phyloP scores from a whole-genome alignment of 805 yeast genomes.

The Starmerella sirachaensis region DNA sequence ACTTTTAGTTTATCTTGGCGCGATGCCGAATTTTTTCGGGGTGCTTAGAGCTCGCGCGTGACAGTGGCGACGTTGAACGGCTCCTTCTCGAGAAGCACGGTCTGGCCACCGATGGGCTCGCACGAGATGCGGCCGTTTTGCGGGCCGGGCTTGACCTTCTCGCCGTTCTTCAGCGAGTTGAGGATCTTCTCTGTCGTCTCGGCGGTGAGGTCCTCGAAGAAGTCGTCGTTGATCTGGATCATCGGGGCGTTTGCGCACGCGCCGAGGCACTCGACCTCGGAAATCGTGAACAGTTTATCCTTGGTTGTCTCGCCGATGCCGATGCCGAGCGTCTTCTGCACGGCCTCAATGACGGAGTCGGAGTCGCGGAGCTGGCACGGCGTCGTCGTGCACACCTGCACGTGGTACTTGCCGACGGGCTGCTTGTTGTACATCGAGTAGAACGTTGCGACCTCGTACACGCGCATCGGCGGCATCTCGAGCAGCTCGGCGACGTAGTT shows the following conservation, averaged over 20 bases:
- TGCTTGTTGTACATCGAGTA: constrained; percentile 81
- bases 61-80: constrained; percentile 58
- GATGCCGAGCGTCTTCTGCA: constrained; percentile 46
- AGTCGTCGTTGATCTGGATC: constrained; percentile 75
- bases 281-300: constrained; percentile 66
- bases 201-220: constrained; percentile 66
- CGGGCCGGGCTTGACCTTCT: constrained; percentile 55
- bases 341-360: constrained; percentile 64
- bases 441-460: constrained; percentile 83
- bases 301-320: constrained; percentile 67
- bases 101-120: constrained; percentile 65
- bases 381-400: constrained; percentile 81
- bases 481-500: constrained; percentile 73
- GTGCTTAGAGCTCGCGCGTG: constrained; percentile 56
- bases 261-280: constrained; percentile 84
- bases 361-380: constrained; percentile 80
- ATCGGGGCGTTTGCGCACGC: constrained; percentile 89
- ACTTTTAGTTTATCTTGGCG: too few relatives aligned
- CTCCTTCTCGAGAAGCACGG: constrained; percentile 45
- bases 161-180: constrained; percentile 52
- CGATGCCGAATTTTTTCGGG: too few relatives aligned
- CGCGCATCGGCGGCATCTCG: constrained; percentile 91
- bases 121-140: constrained; percentile 54
- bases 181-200: constrained; percentile 51
- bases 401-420: constrained; percentile 74